Base-by-base conservation (phyloP, 306 rosid species). In the Heteromeles arbutifolia region DNA sequence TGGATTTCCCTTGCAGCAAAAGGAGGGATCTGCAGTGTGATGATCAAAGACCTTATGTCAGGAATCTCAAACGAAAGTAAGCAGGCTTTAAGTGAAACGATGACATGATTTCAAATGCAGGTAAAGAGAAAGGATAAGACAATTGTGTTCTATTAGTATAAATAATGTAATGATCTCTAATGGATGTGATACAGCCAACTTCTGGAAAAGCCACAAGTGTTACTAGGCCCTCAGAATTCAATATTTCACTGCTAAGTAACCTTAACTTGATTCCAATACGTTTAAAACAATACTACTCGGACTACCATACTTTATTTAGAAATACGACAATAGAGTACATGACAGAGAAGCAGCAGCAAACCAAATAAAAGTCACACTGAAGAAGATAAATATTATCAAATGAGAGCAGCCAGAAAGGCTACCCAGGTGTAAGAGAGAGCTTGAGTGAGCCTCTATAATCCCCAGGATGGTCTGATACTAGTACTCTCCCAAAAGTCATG, bases 371-470 rank as follows among this genome's bases (percentile, higher is more conserved):
- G 1, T 12, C 4, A 6, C 11, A 9, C 32, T 54, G 24, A 22
- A 62, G 39, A 15, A 41, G 12, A 50, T 4, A 6, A 28, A 26
- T 14, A 63, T 41, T 37, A 65, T 70, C 70, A 77, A 21, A 50
- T 24, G 67, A 73, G 45, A 76, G 25, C 39, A 53, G 74, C 67
- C 69, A 31, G 75, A 50, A 68, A 78, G 54, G 5, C 82, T 90
- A 95, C 99, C 99, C 99, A 15, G 99, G 93, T 43, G 62, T 70
- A 73, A 92, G 96, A 82, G 96, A 85, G 41, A 95, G 88, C 77
- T 79, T 89, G 78, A 86, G 77, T 37, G 83, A 43, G 74, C 99
- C 97, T 83, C 74, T 89, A 77, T 82, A 92, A 84, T 90, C 93
- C 82, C 99, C 99, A 69, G 92, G 89, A 67, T 90, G 96, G 11